Conservation (phyloP, 768 basidiomycete genomes). For the Lepiota brunneoincarnata region DNA sequence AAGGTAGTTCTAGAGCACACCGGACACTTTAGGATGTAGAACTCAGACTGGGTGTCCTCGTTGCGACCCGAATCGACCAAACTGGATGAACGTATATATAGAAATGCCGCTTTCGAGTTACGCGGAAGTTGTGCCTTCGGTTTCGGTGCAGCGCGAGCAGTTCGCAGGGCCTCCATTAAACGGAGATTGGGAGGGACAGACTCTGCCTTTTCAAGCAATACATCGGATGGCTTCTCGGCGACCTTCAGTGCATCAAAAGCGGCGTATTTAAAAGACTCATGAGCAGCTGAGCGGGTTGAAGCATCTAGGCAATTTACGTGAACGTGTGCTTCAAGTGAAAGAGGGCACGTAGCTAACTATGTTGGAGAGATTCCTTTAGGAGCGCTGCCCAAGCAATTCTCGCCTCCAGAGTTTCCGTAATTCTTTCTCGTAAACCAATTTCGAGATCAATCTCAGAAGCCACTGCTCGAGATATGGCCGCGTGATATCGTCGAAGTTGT, state of each 20-base stretch:
- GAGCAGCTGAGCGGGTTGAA: conserved; percentile 16
- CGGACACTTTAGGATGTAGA: conserved; percentile 45
- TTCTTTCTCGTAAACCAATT: conserved; percentile 39
- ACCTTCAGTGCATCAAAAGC: conserved; percentile 39
- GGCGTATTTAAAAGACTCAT: conserved; percentile 32
- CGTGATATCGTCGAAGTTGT: not conserved
- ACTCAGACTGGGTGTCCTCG: conserved; percentile 15
- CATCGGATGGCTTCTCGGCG: conserved; percentile 37
- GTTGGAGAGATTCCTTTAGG: conserved; percentile 35
- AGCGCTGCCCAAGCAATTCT: conserved; percentile 48
- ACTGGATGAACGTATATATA: conserved; percentile 10
- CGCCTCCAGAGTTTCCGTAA: conserved; percentile 38
- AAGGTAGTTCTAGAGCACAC: conserved; percentile 42
- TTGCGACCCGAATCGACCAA: not conserved
- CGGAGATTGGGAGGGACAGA: conserved; percentile 19
- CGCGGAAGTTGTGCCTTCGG: conserved; percentile 17
- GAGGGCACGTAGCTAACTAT: conserved; percentile 20
- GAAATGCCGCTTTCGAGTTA: conserved; percentile 8
- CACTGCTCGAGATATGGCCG: conserved; percentile 22
- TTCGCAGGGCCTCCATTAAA: conserved; percentile 18
- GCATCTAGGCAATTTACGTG: not conserved
- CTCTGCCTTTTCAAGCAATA: conserved; percentile 33
- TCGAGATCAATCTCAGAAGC: conserved; percentile 43
- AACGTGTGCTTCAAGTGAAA: not conserved
- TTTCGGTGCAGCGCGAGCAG: conserved; percentile 23